Percentiles rank a stretch among this genome's conserved stretches.
Conservation (phyloP, 2,329 filamentous ascomycete genomes). For the Hypocreales sp. region DNA sequence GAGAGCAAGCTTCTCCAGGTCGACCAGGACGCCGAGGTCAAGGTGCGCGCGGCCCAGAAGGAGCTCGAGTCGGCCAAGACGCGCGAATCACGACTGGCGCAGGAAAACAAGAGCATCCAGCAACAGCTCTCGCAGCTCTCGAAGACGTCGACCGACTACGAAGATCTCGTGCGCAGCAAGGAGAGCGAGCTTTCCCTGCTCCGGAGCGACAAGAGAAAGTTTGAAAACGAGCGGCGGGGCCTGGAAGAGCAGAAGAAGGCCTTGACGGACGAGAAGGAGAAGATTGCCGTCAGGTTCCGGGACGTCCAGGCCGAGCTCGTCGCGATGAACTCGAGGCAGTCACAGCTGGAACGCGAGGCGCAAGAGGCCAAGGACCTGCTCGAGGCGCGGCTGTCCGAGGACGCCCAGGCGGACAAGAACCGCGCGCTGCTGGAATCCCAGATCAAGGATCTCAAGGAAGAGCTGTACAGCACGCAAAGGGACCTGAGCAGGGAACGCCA, state of each 20-base stretch:
- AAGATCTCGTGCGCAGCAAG: conserved; percentile 83
- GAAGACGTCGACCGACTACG: conserved; percentile 84
- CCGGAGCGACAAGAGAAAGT: conserved; percentile 69
- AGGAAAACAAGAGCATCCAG: conserved; percentile 71
- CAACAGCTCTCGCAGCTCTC: conserved; percentile 78
- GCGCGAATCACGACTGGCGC: conserved; percentile 59
- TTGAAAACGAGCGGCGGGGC: conserved; percentile 62
- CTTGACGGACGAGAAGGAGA: conserved; percentile 63
- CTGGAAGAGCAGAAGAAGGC: conserved; percentile 66
- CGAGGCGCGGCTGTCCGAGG: conserved; percentile 77
- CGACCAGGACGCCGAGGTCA: conserved; percentile 80
- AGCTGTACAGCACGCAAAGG: conserved; percentile 72
- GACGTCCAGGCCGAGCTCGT: conserved; percentile 81
- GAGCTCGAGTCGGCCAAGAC: conserved; percentile 61
- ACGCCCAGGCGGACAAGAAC: conserved; percentile 69
- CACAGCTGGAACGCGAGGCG: conserved; percentile 75
- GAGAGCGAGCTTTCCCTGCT: conserved; percentile 84
- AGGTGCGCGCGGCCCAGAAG: conserved; percentile 62
- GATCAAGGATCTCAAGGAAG: conserved; percentile 70
- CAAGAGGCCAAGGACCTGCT: conserved; percentile 76
- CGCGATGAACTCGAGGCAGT: conserved; percentile 70
- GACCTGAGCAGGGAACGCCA: conserved; percentile 85
- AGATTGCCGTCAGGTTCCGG: conserved; percentile 57
- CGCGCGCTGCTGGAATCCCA: conserved; percentile 74
- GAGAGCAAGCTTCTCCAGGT: conserved; percentile 70